These are phyloP conservation scores for Kwoniella dendrophila DNA, from an alignment of 768 basidiomycete genomes.

Conservation along the genomic window DNA sequence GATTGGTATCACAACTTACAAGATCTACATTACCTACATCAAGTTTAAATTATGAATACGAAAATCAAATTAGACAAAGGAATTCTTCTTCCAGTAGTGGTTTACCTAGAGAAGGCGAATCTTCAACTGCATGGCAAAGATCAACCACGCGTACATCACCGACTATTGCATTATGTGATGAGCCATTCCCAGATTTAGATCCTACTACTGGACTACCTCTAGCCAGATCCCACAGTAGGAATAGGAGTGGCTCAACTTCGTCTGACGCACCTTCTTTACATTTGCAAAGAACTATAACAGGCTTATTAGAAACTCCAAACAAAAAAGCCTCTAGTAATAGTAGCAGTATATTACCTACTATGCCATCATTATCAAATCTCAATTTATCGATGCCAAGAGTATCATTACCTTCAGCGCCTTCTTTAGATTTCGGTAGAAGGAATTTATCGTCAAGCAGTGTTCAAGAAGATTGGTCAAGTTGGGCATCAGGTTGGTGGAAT, in stretches of 20 bases:
- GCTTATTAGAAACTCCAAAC: slow-evolving; percentile 17
- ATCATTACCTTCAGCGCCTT: slow-evolving; percentile 15
- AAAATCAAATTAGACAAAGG: not conserved
- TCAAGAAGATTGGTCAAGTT: slow-evolving; percentile 39
- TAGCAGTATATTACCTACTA: slow-evolving; percentile 5
- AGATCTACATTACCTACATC: slow-evolving; percentile 43
- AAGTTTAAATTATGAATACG: slow-evolving; percentile 34
- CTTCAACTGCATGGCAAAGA: slow-evolving; percentile 31
- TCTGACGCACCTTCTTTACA: slow-evolving; percentile 38
- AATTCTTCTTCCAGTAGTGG: not conserved
- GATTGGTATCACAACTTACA: slow-evolving; percentile 41
- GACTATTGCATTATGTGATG: slow-evolving; percentile 18
- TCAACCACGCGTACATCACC: too few relatives aligned
- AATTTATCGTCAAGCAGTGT: slow-evolving; percentile 29
- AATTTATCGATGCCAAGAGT: slow-evolving; percentile 19
- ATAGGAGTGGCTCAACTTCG: slow-evolving; percentile 11
- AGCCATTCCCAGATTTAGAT: slow-evolving; percentile 45
- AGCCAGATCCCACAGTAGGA: not conserved
- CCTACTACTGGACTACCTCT: slow-evolving; percentile 44
- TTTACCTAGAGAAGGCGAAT: slow-evolving; percentile 21
- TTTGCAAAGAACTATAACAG: slow-evolving; percentile 48
- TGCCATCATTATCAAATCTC: slow-evolving; percentile 22
- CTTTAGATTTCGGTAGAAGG: slow-evolving; percentile 18
- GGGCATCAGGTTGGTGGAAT: slow-evolving; percentile 41
- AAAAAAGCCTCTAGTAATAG: slow-evolving; percentile 1